Conservation (phyloP, 2,329 filamentous ascomycete genomes). For the Didymella segeticola region DNA sequence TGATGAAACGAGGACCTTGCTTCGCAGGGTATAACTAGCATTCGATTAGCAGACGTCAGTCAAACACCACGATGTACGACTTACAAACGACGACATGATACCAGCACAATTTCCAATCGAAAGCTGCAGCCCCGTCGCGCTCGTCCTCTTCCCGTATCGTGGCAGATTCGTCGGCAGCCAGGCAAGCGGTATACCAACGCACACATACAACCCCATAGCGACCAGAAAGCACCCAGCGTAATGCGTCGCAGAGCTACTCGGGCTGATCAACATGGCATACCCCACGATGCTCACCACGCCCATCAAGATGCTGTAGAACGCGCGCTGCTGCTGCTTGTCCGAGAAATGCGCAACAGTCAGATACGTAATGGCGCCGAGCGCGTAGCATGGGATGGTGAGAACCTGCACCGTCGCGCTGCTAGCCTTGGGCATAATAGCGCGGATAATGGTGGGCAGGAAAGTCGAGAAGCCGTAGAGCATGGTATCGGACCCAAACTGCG, state of each 20-base stretch:
- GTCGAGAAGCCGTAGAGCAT: slow-evolving; percentile 82
- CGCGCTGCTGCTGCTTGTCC: slow-evolving; percentile 71
- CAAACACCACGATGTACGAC: slow-evolving; percentile 22
- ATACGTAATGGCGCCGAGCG: slow-evolving; percentile 73
- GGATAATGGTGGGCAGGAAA: slow-evolving; percentile 80
- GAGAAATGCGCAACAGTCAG: slow-evolving; percentile 70
- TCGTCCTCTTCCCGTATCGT: slow-evolving; percentile 77
- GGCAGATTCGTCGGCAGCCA: slow-evolving; percentile 73
- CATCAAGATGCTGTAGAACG: slow-evolving; percentile 68
- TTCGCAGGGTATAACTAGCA: slow-evolving; percentile 56
- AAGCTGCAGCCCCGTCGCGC: slow-evolving; percentile 73
- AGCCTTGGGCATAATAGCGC: slow-evolving; percentile 68
- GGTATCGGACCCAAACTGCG: slow-evolving; percentile 75
- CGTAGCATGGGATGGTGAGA: slow-evolving; percentile 80
- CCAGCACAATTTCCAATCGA: slow-evolving; percentile 74
- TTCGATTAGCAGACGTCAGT: slow-evolving; percentile 21
- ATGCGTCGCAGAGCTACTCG: slow-evolving; percentile 66
- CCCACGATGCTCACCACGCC: slow-evolving; percentile 69
- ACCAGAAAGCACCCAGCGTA: slow-evolving; percentile 82
- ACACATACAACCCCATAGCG: slow-evolving; percentile 72
- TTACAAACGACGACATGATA: slow-evolving; percentile 75
- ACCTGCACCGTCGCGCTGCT: slow-evolving; percentile 72
- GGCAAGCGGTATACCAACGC: slow-evolving; percentile 62
- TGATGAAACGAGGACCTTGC: slow-evolving; percentile 56
- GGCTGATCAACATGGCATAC: slow-evolving; percentile 71